A percentile compares a stretch with the other conserved stretches of the same genome.
These are phyloP conservation scores for Alternaria angustiovoidea DNA, from an alignment of 2,329 filamentous ascomycete genomes.

Conservation along the genomic window DNA sequence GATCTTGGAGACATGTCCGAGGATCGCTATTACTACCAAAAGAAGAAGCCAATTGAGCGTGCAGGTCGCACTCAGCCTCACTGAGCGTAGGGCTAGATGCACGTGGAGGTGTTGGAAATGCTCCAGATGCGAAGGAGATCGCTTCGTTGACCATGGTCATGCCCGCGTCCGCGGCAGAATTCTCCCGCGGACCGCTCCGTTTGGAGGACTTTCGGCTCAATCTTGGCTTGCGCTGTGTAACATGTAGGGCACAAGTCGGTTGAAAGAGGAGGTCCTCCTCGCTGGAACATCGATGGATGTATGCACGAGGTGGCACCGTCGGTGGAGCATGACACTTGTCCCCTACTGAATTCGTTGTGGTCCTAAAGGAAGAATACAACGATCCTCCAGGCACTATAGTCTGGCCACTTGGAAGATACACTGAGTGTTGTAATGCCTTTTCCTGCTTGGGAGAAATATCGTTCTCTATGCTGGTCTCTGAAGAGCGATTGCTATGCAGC, in stretches of 20 bases:
- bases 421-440: conserved; percentile 27
- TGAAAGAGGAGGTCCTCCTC: conserved; percentile 34
- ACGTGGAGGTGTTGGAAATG: conserved; percentile 16
- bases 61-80: conserved; percentile 54
- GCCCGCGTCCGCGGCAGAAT: conserved; percentile 21
- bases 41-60: conserved; percentile 45
- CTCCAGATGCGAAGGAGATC: conserved; percentile 29
- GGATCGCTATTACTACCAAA: conserved; percentile 50
- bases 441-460: conserved; percentile 27
- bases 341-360: conserved; percentile 3
- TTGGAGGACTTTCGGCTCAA: conserved; percentile 33
- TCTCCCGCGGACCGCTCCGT: conserved; percentile 24
- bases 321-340: conserved; percentile 25
- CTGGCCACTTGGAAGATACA: conserved; percentile 24
- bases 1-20: conserved; percentile 40
- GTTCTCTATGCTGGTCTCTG: conserved; percentile 50
- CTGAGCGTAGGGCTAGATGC: conserved; percentile 56
- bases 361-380: conserved; percentile 27
- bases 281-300: conserved; percentile 34
- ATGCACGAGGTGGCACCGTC: conserved; percentile 31
- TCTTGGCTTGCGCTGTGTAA: conserved; percentile 24
- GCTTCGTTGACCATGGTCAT: conserved; percentile 38
- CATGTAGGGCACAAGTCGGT: conserved; percentile 34
- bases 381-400: conserved; percentile 36
- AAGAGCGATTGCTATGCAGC: conserved; percentile 50